These are phyloP conservation scores for Nidula microcarpa DNA, from an alignment of 768 basidiomycete species.

Conservation along the genomic window DNA sequence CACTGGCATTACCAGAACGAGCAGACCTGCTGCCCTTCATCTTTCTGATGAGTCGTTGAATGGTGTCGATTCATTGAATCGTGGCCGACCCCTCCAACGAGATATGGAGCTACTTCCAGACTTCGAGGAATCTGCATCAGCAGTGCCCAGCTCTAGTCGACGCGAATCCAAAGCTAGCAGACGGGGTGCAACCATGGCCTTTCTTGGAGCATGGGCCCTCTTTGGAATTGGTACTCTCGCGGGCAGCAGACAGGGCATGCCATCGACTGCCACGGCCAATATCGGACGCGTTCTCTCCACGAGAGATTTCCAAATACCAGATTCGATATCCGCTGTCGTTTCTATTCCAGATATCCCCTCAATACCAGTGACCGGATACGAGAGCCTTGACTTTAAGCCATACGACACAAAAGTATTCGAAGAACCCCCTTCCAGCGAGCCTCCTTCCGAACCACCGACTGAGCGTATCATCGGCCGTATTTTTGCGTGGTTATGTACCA, in stretches of 20 bases:
- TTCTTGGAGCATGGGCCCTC: conserved; percentile 74
- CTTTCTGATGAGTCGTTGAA: conserved; percentile 24
- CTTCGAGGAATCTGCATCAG: conserved; percentile 10
- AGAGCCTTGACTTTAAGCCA: not conserved
- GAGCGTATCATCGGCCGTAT: conserved; percentile 83
- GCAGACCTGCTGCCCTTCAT: conserved; percentile 26
- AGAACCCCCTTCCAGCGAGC: conserved; percentile 15
- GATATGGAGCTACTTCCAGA: conserved; percentile 20
- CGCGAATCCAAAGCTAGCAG: conserved; percentile 62
- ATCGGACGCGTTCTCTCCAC: conserved; percentile 47
- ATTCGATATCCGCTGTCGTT: conserved; percentile 10
- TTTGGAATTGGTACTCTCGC: conserved; percentile 61
- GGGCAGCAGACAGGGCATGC: conserved; percentile 19
- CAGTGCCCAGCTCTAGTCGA: conserved; percentile 17
- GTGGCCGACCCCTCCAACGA: conserved; percentile 45
- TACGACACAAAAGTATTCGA: conserved; percentile 3
- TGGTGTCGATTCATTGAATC: conserved; percentile 1
- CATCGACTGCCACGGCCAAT: conserved; percentile 21
- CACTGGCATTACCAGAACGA: conserved; percentile 22
- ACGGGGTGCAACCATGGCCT: conserved; percentile 74
- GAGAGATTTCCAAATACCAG: conserved; percentile 6
- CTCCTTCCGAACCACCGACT: conserved; percentile 20
- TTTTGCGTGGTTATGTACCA: conserved; percentile 93
- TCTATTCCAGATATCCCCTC: conserved; percentile 3
- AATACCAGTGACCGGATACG: not conserved